These are phyloP conservation scores for Cladophialophora yegresii DNA, from an alignment of 2,329 filamentous ascomycete genomes.

Conservation along the genomic window DNA sequence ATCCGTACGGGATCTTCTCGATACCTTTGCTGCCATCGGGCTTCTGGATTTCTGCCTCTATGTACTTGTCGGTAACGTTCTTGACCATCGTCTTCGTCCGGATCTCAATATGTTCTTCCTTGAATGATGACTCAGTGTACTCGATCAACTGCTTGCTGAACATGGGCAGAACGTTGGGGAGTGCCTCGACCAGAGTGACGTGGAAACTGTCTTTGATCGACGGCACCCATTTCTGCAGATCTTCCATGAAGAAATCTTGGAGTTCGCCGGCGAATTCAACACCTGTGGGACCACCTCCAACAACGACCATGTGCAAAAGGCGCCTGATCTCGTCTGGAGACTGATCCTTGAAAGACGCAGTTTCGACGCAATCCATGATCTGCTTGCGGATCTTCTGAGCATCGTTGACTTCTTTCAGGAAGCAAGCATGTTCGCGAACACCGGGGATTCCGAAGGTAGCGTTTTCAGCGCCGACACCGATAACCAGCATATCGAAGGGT, in stretches of 20 bases:
- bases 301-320: conserved; percentile 96
- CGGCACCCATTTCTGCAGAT: conserved; percentile 96
- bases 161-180: conserved; percentile 94
- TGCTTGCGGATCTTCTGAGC: conserved; percentile 95
- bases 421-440: conserved; percentile 92
- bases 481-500: conserved; percentile 95
- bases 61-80: conserved; percentile 87
- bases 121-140: conserved; percentile 98
- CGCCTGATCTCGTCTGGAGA: conserved; percentile 83
- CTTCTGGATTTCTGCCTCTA: conserved; percentile 81
- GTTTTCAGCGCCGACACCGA: conserved; percentile 97
- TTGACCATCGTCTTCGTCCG: conserved; percentile 99
- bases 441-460: conserved; percentile 97
- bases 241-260: conserved; percentile 97
- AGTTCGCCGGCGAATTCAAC: conserved; percentile 98
- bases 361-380: conserved; percentile 99
- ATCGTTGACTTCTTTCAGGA: conserved; percentile 97
- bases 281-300: conserved; percentile 90
- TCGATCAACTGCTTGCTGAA: conserved; percentile 99
- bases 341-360: conserved; percentile 97
- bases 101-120: conserved; percentile 97
- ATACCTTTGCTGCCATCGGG: conserved; percentile 82
- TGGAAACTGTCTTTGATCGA: conserved; percentile 94
- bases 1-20: conserved; percentile 85
- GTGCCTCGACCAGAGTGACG: conserved; percentile 94